Evolutionary conservation across 495 filamentous ascomycete species (phyloP).

Genomic region (Neurospora africana): DNA sequence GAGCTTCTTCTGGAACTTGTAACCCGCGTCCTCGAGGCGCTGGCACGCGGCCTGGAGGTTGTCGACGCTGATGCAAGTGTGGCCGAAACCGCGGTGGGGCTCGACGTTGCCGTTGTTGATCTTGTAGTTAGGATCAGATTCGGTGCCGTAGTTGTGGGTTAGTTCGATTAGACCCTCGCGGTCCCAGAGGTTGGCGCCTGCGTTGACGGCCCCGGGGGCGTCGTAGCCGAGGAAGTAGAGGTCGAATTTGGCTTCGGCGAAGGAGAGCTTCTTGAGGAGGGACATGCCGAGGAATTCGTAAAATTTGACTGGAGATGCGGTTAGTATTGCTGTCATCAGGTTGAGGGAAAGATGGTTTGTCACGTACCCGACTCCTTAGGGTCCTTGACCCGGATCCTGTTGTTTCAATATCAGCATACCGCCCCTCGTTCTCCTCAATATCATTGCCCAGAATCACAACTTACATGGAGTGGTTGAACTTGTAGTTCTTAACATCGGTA

Average conservation of each 20-base stretch:
- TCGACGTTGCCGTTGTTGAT: conserved; percentile 84
- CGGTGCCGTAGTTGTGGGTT: conserved; percentile 95
- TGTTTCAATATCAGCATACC: conserved; percentile 15
- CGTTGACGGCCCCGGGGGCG: conserved; percentile 46
- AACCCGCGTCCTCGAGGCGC: conserved; percentile 78
- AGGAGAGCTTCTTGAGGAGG: conserved; percentile 63
- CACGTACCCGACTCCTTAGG: conserved; percentile 62
- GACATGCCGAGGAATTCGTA: conserved; percentile 90
- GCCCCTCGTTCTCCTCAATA: conserved; percentile 1
- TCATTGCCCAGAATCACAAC: conserved; percentile 12
- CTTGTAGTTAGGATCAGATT: conserved; percentile 72
- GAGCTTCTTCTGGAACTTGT: conserved; percentile 89
- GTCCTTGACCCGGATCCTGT: conserved; percentile 90
- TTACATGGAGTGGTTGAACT: conserved; percentile 74
- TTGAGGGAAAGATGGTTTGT: background rate
- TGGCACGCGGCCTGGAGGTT: conserved; percentile 83
- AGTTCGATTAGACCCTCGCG: conserved; percentile 86
- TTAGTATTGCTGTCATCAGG: background rate
- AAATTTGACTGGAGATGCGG: conserved; percentile 55
- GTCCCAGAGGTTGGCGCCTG: conserved; percentile 59
- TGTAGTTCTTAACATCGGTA: conserved; percentile 72
- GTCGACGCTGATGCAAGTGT: conserved; percentile 79
- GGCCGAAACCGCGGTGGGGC: conserved; percentile 79
- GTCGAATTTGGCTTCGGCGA: conserved; percentile 74
- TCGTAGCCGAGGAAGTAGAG: conserved; percentile 80